These are phyloP conservation scores for Corymbia citriodora DNA, from an alignment of 441 rosid genomes.

Conservation along the genomic window DNA sequence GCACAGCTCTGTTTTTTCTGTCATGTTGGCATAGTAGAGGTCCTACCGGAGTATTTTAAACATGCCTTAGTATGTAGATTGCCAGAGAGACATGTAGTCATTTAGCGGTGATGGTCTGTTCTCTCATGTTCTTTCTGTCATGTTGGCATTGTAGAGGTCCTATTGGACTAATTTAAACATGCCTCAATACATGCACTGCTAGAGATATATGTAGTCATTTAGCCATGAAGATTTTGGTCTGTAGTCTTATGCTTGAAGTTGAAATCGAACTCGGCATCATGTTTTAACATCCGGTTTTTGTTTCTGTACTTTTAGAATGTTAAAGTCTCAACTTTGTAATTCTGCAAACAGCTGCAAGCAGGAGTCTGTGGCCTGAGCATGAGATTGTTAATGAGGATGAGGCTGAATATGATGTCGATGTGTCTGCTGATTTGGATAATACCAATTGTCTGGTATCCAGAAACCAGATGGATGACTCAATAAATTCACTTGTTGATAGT, in stretches of 20 bases:
- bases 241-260: background rate
- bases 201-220: background rate
- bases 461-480: constrained; percentile 26
- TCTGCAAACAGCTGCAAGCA: constrained; percentile 55
- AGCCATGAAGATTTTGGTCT: background rate
- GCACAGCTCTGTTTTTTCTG: background rate
- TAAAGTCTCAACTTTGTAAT: background rate
- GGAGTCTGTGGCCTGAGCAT: constrained; percentile 72
- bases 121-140: background rate
- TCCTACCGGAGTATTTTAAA: background rate
- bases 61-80: background rate
- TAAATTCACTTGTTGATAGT: constrained; percentile 37
- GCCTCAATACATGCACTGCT: background rate
- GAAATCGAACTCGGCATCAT: background rate
- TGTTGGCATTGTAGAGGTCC: background rate
- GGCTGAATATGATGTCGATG: constrained; percentile 51
- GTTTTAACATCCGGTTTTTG: background rate
- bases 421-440: constrained; percentile 32
- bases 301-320: background rate
- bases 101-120: background rate
- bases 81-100: background rate
- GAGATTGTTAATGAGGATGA: constrained; percentile 61
- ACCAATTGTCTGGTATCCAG: constrained; percentile 32
- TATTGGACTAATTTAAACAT: background rate
- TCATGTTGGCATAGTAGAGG: background rate